Evolutionary conservation across 2,329 filamentous ascomycete species (phyloP).

Genomic region (Ophiostoma himal-ulmi): DNA sequence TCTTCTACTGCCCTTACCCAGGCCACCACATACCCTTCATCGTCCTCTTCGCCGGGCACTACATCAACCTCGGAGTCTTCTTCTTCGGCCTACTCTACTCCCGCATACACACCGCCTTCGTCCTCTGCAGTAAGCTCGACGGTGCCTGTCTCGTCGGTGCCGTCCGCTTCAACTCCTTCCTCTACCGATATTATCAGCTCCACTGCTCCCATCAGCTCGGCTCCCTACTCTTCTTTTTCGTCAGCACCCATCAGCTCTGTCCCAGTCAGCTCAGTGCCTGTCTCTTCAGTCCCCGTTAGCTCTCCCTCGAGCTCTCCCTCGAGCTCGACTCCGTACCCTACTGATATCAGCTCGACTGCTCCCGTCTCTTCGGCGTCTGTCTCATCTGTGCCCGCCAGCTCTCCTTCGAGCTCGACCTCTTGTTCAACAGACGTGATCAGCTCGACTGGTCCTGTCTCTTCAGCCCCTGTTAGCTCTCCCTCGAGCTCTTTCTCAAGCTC

Average conservation of each 20-base stretch:
- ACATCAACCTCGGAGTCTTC: not conserved
- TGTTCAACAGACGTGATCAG: too few relatives aligned
- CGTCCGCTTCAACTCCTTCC: not conserved
- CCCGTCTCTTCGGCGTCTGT: not conserved
- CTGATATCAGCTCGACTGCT: not conserved
- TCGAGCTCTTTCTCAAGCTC: not conserved
- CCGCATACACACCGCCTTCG: not conserved
- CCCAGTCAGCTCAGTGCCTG: not conserved
- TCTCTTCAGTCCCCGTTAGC: not conserved
- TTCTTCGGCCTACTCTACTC: not conserved
- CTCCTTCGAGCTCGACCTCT: not conserved
- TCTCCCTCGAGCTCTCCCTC: not conserved
- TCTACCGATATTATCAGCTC: not conserved
- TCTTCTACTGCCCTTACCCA: not conserved
- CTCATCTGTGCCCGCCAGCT: constrained; percentile 7
- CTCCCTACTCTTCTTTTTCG: not conserved
- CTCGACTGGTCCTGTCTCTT: not conserved
- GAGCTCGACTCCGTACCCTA: constrained; percentile 3
- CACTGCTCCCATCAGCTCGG: not conserved
- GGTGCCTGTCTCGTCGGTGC: not conserved
- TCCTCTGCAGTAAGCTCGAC: constrained; percentile 2
- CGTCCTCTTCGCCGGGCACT: not conserved
- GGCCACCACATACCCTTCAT: not conserved
- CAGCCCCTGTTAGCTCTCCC: not conserved
- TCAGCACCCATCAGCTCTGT: not conserved